Conservation (phyloP, 1,284 basidiomycete genomes). For the Boletus mariae region DNA sequence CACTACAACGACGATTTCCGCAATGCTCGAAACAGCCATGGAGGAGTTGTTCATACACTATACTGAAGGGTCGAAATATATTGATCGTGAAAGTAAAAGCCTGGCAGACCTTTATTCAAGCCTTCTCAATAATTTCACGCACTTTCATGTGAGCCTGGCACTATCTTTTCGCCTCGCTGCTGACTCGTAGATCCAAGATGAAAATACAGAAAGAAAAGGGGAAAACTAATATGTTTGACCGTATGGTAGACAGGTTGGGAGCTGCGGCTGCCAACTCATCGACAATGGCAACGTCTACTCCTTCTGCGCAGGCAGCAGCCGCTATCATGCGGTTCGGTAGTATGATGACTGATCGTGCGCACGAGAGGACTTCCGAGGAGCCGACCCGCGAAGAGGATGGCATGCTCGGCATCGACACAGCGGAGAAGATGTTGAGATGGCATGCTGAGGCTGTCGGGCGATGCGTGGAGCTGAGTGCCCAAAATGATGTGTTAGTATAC, state of each 20-base stretch:
- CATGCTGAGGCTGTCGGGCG: constrained; percentile 93
- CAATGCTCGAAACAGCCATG: constrained; percentile 92
- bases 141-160: constrained; percentile 75
- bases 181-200: constrained; percentile 44
- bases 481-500: constrained; percentile 74
- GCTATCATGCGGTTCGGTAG: constrained; percentile 82
- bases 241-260: constrained; percentile 89
- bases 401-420: constrained; percentile 66
- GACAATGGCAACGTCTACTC: constrained; percentile 54
- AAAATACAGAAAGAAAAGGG: constrained; percentile 64
- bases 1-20: constrained; percentile 56
- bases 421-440: constrained; percentile 91
- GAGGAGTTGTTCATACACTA: constrained; percentile 97
- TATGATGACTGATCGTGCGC: constrained; percentile 51
- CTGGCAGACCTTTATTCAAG: constrained; percentile 80
- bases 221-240: constrained; percentile 86
- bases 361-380: constrained; percentile 62
- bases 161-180: constrained; percentile 7
- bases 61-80: constrained; percentile 86
- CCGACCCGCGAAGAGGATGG: constrained; percentile 80
- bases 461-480: constrained; percentile 81
- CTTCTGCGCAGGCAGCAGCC: constrained; percentile 77
- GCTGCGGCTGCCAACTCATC: constrained; percentile 67
- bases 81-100: constrained; percentile 90
- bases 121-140: constrained; percentile 75